Evolutionary conservation across 495 filamentous ascomycete genomes (phyloP).

Genomic region (Podospora bellae-mahoneyi): DNA sequence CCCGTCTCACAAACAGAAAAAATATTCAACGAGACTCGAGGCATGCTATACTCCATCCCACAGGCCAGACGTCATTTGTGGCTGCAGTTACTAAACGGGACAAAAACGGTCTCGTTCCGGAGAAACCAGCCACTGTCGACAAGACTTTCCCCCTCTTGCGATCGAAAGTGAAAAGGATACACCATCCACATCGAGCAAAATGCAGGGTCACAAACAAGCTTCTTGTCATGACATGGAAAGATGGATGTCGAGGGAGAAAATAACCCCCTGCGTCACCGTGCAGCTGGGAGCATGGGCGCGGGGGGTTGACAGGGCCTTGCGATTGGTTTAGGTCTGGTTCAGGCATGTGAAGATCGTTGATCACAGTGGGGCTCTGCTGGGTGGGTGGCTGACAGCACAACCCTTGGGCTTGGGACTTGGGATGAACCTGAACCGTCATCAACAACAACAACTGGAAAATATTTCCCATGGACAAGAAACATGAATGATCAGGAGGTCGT

Average conservation of each 20-base stretch:
- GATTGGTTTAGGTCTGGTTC: not conserved
- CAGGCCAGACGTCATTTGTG: slow-evolving; percentile 1
- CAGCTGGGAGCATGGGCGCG: not conserved
- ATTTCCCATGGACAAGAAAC: not conserved
- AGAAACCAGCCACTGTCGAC: not conserved
- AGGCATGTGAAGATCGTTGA: slow-evolving; percentile 15
- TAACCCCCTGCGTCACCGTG: slow-evolving; percentile 7
- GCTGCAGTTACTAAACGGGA: not conserved
- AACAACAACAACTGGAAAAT: not conserved
- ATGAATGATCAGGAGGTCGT: not conserved
- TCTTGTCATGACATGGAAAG: not conserved
- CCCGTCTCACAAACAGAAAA: not conserved
- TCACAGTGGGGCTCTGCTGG: not conserved
- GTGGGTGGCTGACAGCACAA: not conserved
- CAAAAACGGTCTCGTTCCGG: not conserved
- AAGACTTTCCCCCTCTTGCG: not conserved
- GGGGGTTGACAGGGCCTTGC: not conserved
- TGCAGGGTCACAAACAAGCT: slow-evolving; percentile 2
- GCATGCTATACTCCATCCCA: not conserved
- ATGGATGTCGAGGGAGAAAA: not conserved
- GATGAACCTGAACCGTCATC: not conserved
- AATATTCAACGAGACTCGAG: not conserved
- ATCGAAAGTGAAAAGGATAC: not conserved
- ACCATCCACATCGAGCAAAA: not conserved
- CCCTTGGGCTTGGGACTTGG: not conserved